Evolutionary conservation across 495 filamentous ascomycete species (phyloP).

Genomic region (Terfezia claveryi): DNA sequence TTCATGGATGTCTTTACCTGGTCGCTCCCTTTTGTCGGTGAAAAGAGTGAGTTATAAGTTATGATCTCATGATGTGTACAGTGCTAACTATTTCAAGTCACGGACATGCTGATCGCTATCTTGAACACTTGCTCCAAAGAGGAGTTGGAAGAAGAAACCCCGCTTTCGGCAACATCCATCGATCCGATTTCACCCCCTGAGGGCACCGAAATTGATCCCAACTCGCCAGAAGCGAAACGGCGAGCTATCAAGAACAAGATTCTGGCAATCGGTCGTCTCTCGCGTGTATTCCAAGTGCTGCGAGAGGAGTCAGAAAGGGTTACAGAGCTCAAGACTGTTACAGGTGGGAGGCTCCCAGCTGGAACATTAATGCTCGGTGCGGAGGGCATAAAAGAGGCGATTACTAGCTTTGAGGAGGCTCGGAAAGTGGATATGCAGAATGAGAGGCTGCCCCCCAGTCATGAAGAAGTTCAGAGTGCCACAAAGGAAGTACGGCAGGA

Average conservation of each 20-base stretch:
- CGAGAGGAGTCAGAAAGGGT: constrained; percentile 93
- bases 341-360: constrained; percentile 77
- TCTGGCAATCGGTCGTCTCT: constrained; percentile 84
- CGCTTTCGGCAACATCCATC: constrained; percentile 33
- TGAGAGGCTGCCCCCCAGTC: constrained; percentile 72
- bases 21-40: constrained; percentile 94
- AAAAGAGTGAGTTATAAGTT: constrained; percentile 35
- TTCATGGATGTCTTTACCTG: constrained; percentile 99
- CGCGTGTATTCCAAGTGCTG: constrained; percentile 93
- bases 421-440: constrained; percentile 94
- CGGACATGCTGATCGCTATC: constrained; percentile 97
- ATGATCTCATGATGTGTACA: neutral
- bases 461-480: constrained; percentile 70
- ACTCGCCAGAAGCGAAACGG: constrained; percentile 70
- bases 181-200: constrained; percentile 51
- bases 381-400: constrained; percentile 98
- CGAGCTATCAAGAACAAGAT: constrained; percentile 99
- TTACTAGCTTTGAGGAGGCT: constrained; percentile 92
- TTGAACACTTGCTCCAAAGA: constrained; percentile 96
- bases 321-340: constrained; percentile 90
- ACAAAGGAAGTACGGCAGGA: constrained; percentile 55
- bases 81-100: constrained; percentile 26
- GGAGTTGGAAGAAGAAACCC: constrained; percentile 65
- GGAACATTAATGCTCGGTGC: constrained; percentile 95
- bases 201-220: constrained; percentile 37